A percentile compares a stretch with the other conserved stretches of the same genome.
These are phyloP conservation scores for Boletus reticulatus DNA, from an alignment of 768 basidiomycete species.

Conservation along the genomic window DNA sequence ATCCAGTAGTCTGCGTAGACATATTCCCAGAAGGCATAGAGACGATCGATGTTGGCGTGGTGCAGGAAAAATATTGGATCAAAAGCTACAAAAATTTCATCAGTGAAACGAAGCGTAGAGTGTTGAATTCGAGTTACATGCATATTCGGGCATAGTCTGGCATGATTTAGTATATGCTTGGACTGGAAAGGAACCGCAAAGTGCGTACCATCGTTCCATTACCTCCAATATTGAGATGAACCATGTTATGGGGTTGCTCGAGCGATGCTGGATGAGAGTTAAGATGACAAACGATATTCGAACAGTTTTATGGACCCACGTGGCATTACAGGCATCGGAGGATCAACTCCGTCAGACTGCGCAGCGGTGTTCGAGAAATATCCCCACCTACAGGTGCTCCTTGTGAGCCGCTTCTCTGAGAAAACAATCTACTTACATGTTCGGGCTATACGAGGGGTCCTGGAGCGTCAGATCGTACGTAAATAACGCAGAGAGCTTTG, in stretches of 20 bases:
- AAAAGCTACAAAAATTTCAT: conserved; percentile 1
- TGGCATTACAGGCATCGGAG: not conserved
- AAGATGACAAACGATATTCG: not conserved
- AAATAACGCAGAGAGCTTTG: conserved; percentile 13
- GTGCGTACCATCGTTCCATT: conserved; percentile 13
- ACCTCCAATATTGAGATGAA: conserved; percentile 14
- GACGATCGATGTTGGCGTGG: conserved; percentile 17
- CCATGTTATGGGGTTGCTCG: conserved; percentile 17
- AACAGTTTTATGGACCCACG: not conserved
- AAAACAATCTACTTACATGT: conserved; percentile 2
- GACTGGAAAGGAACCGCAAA: not conserved
- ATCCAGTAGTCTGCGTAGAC: conserved; percentile 20
- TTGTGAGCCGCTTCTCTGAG: not conserved
- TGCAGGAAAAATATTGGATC: conserved; percentile 21
- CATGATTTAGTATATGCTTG: not conserved
- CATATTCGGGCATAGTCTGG: conserved; percentile 16
- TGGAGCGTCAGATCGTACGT: conserved; percentile 11
- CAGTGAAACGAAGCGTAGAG: not conserved
- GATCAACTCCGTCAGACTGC: not conserved
- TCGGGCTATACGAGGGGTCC: conserved; percentile 9
- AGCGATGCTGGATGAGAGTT: conserved; percentile 8
- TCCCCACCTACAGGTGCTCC: conserved; percentile 2
- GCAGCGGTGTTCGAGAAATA: conserved; percentile 6
- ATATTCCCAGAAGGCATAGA: conserved; percentile 23
- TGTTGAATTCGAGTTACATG: conserved; percentile 9